These are phyloP conservation scores for Trypanosoma lewisi DNA, from an alignment of 208 protist genomes.

Conservation along the genomic window DNA sequence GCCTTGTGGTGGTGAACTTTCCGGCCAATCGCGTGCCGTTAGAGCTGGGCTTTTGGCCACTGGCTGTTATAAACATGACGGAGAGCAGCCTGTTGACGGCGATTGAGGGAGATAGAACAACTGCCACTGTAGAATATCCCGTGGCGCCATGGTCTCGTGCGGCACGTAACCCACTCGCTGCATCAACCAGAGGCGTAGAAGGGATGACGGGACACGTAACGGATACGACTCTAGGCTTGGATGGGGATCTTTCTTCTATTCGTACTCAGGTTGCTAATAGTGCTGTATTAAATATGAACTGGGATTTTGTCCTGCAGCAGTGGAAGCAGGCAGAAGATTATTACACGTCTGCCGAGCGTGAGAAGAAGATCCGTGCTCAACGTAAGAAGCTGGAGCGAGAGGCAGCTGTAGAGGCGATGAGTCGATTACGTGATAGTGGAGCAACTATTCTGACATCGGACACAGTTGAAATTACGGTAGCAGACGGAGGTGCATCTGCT, in stretches of 20 bases:
- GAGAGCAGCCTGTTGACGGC: slow-evolving; percentile 42
- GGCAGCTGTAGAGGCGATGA: slow-evolving; percentile 39
- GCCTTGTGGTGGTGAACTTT: slow-evolving; percentile 54
- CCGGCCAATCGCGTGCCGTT: slow-evolving; percentile 48
- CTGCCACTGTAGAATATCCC: slow-evolving; percentile 6
- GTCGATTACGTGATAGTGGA: slow-evolving; percentile 50
- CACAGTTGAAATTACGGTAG: slow-evolving; percentile 31
- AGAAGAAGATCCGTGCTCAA: slow-evolving; percentile 18
- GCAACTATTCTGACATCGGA: slow-evolving; percentile 46
- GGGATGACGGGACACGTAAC: not conserved
- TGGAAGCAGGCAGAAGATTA: slow-evolving; percentile 44
- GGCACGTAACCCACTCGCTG: slow-evolving; percentile 34
- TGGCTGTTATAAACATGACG: slow-evolving; percentile 70
- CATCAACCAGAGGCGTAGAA: not conserved
- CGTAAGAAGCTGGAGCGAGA: slow-evolving; percentile 47
- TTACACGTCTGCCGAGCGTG: slow-evolving; percentile 48
- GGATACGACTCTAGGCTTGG: not conserved
- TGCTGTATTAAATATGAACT: slow-evolving; percentile 51
- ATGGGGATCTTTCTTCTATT: slow-evolving; percentile 19
- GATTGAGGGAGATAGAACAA: slow-evolving; percentile 8
- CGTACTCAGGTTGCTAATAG: slow-evolving; percentile 23
- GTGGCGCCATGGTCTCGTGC: slow-evolving; percentile 57
- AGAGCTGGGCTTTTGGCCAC: slow-evolving; percentile 70
- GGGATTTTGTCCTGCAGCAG: slow-evolving; percentile 68
- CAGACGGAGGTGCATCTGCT: not conserved